These are phyloP conservation scores for Aspergillus proliferans DNA, from an alignment of 2,329 filamentous ascomycete genomes.

Conservation along the genomic window DNA sequence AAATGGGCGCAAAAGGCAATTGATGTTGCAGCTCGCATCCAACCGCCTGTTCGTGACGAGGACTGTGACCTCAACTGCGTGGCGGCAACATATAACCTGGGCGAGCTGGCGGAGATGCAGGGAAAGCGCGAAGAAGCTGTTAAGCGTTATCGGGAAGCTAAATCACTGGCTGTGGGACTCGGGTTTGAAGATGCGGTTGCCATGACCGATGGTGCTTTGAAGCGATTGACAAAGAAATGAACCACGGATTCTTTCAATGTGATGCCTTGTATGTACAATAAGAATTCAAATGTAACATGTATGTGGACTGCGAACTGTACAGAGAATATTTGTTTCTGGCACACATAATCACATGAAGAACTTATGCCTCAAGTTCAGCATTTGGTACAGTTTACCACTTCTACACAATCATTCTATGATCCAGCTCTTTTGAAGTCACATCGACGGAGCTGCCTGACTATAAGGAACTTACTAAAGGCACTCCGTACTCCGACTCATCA, in stretches of 20 bases:
- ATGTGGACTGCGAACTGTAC: too few relatives aligned
- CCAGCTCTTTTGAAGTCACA: too few relatives aligned
- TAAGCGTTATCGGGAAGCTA: slow-evolving; percentile 63
- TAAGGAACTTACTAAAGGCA: too few relatives aligned
- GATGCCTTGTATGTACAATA: background rate
- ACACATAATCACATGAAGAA: too few relatives aligned
- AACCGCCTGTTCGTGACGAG: slow-evolving; percentile 59
- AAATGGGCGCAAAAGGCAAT: slow-evolving; percentile 77
- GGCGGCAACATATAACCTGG: slow-evolving; percentile 78
- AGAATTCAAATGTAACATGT: too few relatives aligned
- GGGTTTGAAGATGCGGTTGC: slow-evolving; percentile 41
- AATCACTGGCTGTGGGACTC: slow-evolving; percentile 33
- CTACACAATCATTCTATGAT: too few relatives aligned
- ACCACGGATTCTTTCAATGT: too few relatives aligned
- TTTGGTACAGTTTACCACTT: too few relatives aligned
- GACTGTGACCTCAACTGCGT: slow-evolving; percentile 83
- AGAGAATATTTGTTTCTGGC: too few relatives aligned
- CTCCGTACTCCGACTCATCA: too few relatives aligned
- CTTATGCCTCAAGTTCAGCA: too few relatives aligned
- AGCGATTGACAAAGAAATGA: background rate
- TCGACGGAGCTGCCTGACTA: too few relatives aligned
- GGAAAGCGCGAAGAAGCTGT: slow-evolving; percentile 60
- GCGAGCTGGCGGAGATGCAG: slow-evolving; percentile 71
- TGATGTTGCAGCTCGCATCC: slow-evolving; percentile 58
- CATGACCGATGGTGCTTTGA: slow-evolving; percentile 21